Evolutionary conservation across 2,329 filamentous ascomycete genomes (phyloP), one percentile per base, ranked within the genome.

Genomic region (Aspergillus chevalieri): DNA sequence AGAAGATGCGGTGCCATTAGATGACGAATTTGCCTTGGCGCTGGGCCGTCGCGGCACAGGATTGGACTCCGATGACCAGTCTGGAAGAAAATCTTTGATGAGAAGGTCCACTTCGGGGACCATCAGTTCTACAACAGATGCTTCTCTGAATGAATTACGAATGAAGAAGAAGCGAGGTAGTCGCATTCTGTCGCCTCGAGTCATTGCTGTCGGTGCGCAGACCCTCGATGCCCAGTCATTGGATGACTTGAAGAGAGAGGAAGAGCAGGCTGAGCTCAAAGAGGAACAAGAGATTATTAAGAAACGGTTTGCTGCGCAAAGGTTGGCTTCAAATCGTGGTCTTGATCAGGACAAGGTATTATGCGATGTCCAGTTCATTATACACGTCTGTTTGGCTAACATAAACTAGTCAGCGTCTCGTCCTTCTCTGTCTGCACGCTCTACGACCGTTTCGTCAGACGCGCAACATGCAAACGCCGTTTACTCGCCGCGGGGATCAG

Each of bases 1-100:
- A 55, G 91, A 95, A 66, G 92, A 97, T 69, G 92, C 92, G 1
- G 82, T 95, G n/a, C 88, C 90, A 10, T 73, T 97, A 15, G 89
- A 92, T 60, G 92, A 96, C 64, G 91, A 96, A 63, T 94, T 97
- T 59, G 88, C 90, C 2, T 84, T 95, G 65, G 83, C 84, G 3
- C 76, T 96, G 53, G 85, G 90, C 52, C 81, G 86, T 47, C 82
- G 86, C 56, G 80, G 78, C n/a, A 82, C 79, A 1, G 72, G 72
- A 3, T 65, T 74, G 26, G 74, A 73, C 39, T 74, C 74, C 14
- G 89, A 93, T 49, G 86, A 89, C 61, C 79, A 80, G 43, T 85
- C 84, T 57, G 90, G 86, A 60, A 81, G 78, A 43, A 86, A 79
- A 54, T 83, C 71, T 22, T 67, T 65, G 38, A 60, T 63, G 34